Percentiles rank a stretch among this genome's conserved stretches.
Conservation (phyloP, 805 yeast genomes). For the Wickerhamiella bombiphila region DNA sequence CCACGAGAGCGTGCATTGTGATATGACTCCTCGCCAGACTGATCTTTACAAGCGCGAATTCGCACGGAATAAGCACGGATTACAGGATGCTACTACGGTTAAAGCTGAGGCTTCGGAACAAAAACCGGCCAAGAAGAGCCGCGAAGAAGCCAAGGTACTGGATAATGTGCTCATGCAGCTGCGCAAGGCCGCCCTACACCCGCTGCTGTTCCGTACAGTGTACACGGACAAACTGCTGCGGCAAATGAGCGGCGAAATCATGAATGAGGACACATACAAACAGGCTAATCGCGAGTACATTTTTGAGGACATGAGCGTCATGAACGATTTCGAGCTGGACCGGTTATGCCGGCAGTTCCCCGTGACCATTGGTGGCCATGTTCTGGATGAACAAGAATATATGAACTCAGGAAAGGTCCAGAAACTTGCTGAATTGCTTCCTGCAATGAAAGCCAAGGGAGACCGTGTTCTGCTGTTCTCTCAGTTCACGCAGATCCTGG, state of each 20-base stretch:
- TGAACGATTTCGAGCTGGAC: slow-evolving; percentile 85
- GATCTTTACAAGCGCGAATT: slow-evolving; percentile 50
- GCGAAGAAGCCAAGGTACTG: slow-evolving; percentile 30
- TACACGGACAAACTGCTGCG: slow-evolving; percentile 42
- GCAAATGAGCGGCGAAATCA: slow-evolving; percentile 63
- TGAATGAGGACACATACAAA: slow-evolving; percentile 63
- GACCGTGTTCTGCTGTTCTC: slow-evolving; percentile 74
- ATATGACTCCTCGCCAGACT: slow-evolving; percentile 39
- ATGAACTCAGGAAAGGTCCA: slow-evolving; percentile 63
- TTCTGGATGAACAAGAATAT: slow-evolving; percentile 40
- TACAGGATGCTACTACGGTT: slow-evolving; percentile 15
- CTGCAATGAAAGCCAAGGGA: slow-evolving; percentile 37
- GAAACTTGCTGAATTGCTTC: slow-evolving; percentile 42
- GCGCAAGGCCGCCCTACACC: slow-evolving; percentile 88
- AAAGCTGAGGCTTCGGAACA: slow-evolving; percentile 20
- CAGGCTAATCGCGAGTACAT: slow-evolving; percentile 68
- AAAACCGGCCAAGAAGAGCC: slow-evolving; percentile 12
- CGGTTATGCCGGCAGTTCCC: slow-evolving; percentile 61
- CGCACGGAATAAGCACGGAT: slow-evolving; percentile 18
- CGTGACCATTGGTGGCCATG: slow-evolving; percentile 37
- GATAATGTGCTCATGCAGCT: slow-evolving; percentile 73
- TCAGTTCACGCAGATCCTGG: slow-evolving; percentile 82
- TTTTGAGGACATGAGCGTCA: slow-evolving; percentile 84
- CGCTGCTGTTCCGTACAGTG: slow-evolving; percentile 57
- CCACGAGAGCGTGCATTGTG: slow-evolving; percentile 51